Base-by-base conservation (phyloP, 2,329 filamentous ascomycete species). In the Epichloe coenophiala region DNA sequence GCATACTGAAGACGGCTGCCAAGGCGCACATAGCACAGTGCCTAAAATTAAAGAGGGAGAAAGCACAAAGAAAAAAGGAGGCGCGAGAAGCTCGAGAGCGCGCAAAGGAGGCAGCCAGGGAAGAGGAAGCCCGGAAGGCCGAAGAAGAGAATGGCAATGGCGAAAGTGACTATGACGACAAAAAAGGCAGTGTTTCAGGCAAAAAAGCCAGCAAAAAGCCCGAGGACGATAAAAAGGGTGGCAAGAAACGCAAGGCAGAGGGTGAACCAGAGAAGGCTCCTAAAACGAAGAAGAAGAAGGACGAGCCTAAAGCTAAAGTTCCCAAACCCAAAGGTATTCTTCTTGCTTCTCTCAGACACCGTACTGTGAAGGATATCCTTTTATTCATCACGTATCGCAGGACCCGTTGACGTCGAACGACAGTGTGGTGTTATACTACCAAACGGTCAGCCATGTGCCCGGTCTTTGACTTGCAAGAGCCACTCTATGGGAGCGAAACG, bases 401-500 rank as follows among this genome's bases (percentile, higher is more conserved):
- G 88, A 0, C 90, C 90, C 3, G 90, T 96, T 40, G 90, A 96
- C 67, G 90, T 96, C 19, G 90, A 95, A 70, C 81, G 86, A 60
- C 90, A 96, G 69, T 96, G 90, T 61, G 90, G 90, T 74, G 90
- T 96, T 38, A 75, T 84, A 21, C 73, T 95, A 51, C 79, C 86
- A 0, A 95, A 95, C 61, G 88, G 89, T 1, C 85, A 87, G 53
- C 86, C 86, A 50, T 96, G 90, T 64, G 90, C 90, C 11, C 75
- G 90, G 51, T 94, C 88, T 3, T 69, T 96, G 52, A 96, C 90
- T 0, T 96, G 90, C 73, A 96, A 96, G 69, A 91, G 85, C 53
- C 90, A 96, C 57, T 84, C 78, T n/a, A 95, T 96, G 90, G 89
- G 90, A 11, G 85, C 90, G 5, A 96, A 96, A 68, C 78, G 90